These are phyloP conservation scores for Solanum appendiculatum DNA, from an alignment of 257 asterid species.

Conservation along the genomic window DNA sequence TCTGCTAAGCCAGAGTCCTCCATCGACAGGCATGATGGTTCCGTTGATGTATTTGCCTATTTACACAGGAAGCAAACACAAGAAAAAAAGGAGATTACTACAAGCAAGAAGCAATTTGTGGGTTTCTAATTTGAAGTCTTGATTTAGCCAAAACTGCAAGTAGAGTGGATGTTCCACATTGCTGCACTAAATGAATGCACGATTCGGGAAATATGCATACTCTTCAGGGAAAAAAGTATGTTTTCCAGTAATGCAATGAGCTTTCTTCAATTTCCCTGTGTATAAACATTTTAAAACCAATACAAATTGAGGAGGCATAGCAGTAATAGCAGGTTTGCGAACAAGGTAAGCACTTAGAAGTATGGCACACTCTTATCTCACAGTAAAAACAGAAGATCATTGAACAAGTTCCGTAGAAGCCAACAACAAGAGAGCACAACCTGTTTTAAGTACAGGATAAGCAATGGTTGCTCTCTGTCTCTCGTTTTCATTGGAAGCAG, in stretches of 20 bases:
- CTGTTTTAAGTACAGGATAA: not conserved
- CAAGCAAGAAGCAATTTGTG: not conserved
- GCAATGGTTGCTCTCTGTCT: not conserved
- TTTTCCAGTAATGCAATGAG: not conserved
- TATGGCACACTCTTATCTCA: not conserved
- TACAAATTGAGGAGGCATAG: not conserved
- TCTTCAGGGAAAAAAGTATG: not conserved
- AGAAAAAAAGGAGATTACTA: not conserved
- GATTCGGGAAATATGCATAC: not conserved
- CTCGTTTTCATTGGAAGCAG: not conserved
- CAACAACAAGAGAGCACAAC: not conserved
- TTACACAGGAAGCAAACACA: not conserved
- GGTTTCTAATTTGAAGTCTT: not conserved
- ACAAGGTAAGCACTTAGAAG: not conserved
- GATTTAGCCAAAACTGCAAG: not conserved
- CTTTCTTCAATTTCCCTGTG: not conserved
- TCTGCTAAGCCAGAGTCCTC: conserved; percentile 72
- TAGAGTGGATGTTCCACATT: not conserved
- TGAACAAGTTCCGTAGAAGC: not conserved
- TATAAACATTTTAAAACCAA: not conserved
- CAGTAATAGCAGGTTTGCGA: not conserved
- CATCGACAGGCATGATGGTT: conserved; percentile 51
- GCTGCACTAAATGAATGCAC: not conserved
- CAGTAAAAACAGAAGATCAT: not conserved
- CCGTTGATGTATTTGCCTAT: conserved; percentile 77